These are phyloP conservation scores for Spizellomyces sp. DNA, from an alignment of 192 early-diverging fungal species.

Conservation along the genomic window DNA sequence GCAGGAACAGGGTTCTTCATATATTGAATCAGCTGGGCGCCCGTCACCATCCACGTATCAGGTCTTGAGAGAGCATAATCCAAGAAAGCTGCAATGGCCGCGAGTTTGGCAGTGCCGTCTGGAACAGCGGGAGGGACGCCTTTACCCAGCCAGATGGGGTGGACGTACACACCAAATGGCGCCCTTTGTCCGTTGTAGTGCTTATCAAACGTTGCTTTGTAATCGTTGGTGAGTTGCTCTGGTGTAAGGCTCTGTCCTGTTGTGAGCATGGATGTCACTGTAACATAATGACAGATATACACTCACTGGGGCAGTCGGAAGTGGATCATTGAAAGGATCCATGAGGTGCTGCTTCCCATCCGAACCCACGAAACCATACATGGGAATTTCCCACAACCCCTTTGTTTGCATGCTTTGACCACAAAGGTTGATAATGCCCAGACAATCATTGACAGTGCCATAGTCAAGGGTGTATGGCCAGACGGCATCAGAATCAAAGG, in stretches of 20 bases:
- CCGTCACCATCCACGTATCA: slow-evolving; percentile 76
- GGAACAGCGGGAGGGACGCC: slow-evolving; percentile 19
- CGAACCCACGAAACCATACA: slow-evolving; percentile 18
- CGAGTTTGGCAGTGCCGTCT: slow-evolving; percentile 33
- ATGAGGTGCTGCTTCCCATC: slow-evolving; percentile 26
- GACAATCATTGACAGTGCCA: slow-evolving; percentile 36
- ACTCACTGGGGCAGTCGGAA: neutral
- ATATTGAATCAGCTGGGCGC: slow-evolving; percentile 69
- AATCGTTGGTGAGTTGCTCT: neutral
- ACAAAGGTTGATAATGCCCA: slow-evolving; percentile 19
- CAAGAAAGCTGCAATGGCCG: slow-evolving; percentile 53
- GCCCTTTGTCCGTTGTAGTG: slow-evolving; percentile 37
- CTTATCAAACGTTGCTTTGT: slow-evolving; percentile 23
- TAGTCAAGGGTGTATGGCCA: slow-evolving; percentile 50
- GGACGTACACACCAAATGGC: slow-evolving; percentile 42
- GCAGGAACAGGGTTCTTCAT: slow-evolving; percentile 80
- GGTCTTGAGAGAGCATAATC: slow-evolving; percentile 50
- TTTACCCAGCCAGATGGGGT: slow-evolving; percentile 34
- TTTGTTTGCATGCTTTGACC: slow-evolving; percentile 18
- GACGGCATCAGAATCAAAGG: slow-evolving; percentile 8
- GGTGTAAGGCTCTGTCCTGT: neutral
- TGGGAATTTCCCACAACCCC: slow-evolving; percentile 45
- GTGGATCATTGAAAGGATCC: slow-evolving; percentile 42
- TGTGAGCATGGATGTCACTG: neutral
- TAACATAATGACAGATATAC: neutral